Conservation (phyloP, 2,329 filamentous ascomycete species). For the Podosphaera leucotricha region DNA sequence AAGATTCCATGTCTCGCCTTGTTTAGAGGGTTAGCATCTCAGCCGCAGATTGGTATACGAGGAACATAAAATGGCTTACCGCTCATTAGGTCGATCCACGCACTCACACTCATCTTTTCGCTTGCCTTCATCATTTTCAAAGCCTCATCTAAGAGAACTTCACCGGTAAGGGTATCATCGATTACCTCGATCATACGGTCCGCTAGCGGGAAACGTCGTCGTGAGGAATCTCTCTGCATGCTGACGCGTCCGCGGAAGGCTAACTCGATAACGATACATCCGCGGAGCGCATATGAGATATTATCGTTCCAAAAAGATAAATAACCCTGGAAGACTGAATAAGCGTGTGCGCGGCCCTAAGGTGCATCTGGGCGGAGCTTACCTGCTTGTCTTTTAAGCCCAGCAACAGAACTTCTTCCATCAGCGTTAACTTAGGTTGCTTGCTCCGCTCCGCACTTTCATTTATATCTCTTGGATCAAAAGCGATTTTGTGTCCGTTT, state of each 20-base stretch:
- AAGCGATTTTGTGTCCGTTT: constrained; percentile 97
- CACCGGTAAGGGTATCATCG: constrained; percentile 86
- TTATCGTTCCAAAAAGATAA: constrained; percentile 99
- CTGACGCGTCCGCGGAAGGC: constrained; percentile 88
- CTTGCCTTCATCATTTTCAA: constrained; percentile 99
- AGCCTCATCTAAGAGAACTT: constrained; percentile 90
- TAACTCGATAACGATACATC: constrained; percentile 94
- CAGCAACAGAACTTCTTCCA: constrained; percentile 92
- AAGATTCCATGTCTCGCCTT: constrained; percentile 97
- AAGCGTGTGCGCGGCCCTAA: not conserved
- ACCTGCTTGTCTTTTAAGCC: constrained; percentile 98
- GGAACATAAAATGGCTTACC: constrained; percentile 26
- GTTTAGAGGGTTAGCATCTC: constrained; percentile 1
- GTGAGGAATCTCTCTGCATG: constrained; percentile 92
- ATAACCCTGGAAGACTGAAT: constrained; percentile 44
- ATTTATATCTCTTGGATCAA: constrained; percentile 88
- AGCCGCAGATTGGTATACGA: too few species aligned
- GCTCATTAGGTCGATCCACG: constrained; percentile 98
- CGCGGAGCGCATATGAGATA: constrained; percentile 90
- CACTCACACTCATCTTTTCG: constrained; percentile 98
- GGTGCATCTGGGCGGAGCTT: constrained; percentile 14
- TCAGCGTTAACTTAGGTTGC: constrained; percentile 92
- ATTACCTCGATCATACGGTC: constrained; percentile 93
- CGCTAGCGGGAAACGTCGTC: constrained; percentile 75
- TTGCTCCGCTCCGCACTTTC: constrained; percentile 92